Base-by-base conservation (phyloP, 2,329 filamentous ascomycete species). In the Colletotrichum ledebouriae region DNA sequence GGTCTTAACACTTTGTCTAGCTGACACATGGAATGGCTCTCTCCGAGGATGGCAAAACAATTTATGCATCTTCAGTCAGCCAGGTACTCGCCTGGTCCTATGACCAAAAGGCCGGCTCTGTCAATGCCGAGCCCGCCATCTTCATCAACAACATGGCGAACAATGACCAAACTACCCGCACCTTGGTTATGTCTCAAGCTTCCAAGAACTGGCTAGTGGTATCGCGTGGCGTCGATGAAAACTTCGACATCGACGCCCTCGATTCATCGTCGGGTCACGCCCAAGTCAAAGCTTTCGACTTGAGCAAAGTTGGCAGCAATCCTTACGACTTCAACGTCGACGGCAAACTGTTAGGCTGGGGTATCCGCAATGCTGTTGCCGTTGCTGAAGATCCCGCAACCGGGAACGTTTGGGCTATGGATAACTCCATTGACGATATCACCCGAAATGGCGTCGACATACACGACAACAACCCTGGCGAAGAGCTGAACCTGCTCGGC, bases 401-500 rank as follows among this genome's bases (percentile, higher is more conserved):
- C 1, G 86, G 86, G 20, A 84, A 82, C 17, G 81, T 89, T 67
- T 88, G 84, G 79, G 82, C 81, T 17, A 89, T 94, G 7, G 92
- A 94, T 77, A 94, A 94, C 77, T 90, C 87, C 2, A 88, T 88
- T 9, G 91, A 93, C 76, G 78, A 91, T 42, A 82, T 93, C 15
- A 78, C 78, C 13, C 84, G 91, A 37, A 78, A 84, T 55, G 86
- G 85, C 10, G 72, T 82, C n/a, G 88, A 91, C 69, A 85, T 92
- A 50, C 88, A 91, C 72, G 77, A 87, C 68, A 83, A 92, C 73
- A 94, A 94, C 73, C 91, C 91, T 0, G 91, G 85, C 15, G 92
- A 94, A 75, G 90, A 94, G 77, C 78, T 94, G 76, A 93, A 94
- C 77, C 92, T 87, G 76, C 87, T 91, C 68, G 91, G 91, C 3